These are phyloP conservation scores for Cladophialophora immunda DNA, from an alignment of 2,329 filamentous ascomycete species.

Conservation along the genomic window DNA sequence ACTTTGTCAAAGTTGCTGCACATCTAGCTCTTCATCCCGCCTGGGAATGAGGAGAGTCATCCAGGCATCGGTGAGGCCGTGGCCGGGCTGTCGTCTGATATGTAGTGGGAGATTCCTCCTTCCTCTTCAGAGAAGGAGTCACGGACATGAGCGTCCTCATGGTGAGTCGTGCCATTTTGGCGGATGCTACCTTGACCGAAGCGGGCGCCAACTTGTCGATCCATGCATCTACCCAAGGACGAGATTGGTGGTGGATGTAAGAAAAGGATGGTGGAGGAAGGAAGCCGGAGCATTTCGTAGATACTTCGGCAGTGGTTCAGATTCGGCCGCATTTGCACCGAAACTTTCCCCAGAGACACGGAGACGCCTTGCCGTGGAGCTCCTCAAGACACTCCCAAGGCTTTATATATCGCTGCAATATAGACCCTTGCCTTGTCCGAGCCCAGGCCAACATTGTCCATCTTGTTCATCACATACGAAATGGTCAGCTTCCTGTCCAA, in stretches of 20 bases:
- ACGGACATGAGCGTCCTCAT: conserved; percentile 9
- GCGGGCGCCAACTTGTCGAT: neutral
- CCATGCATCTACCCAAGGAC: neutral
- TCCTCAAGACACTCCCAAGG: conserved; percentile 8
- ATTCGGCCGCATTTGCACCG: neutral
- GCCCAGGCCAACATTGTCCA: conserved; percentile 39
- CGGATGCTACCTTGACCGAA: conserved; percentile 5
- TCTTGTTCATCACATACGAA: conserved; percentile 39
- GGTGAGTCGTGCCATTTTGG: conserved; percentile 5
- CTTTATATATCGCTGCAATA: conserved; percentile 45
- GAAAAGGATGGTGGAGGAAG: neutral
- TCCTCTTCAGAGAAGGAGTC: neutral
- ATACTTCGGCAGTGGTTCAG: neutral
- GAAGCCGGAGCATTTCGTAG: too few relatives aligned
- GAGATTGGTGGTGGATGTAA: neutral
- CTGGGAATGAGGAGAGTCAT: too few relatives aligned
- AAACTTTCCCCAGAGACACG: neutral
- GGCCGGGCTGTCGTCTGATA: too few relatives aligned
- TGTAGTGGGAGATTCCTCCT: neutral
- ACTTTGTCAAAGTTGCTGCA: neutral
- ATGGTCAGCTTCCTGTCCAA: conserved; percentile 36
- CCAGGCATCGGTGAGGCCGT: too few relatives aligned
- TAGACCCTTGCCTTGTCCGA: conserved; percentile 44
- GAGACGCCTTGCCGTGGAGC: neutral
- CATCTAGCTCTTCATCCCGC: neutral